Evolutionary conservation across 1,139 yeast genomes (phyloP), one percentile per base, ranked within the genome.

Genomic region (Wickerhamomyces sp.): DNA sequence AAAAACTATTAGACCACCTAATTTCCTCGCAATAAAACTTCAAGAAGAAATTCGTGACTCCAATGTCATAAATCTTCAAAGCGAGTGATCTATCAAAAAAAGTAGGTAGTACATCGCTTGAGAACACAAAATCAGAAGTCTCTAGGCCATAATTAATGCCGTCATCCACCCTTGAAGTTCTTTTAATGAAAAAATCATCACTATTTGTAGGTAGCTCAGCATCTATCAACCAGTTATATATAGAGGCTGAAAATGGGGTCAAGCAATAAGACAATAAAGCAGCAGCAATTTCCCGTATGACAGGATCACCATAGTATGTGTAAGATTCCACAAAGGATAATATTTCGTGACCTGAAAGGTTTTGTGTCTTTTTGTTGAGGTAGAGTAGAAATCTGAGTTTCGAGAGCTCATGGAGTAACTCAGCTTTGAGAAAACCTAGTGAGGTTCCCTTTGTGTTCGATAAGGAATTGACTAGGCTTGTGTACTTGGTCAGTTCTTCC

Each of bases 11-110:
- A 14, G 78, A 70, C 84, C 87, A 84, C 33, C 71, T 73, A 27
- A 74, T 63, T 53, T 84, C 90, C 11, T 70, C 69, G 52, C 97
- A 86, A 42, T 78, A 77, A 34, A 71, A 71, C 40, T 81, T 78
- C 39, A 93, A 66, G 59, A 84, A 91, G 36, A 80, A 74, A n/a
- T 84, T 68, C 14, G 88, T 78, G 53, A 85, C 82, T 1, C 99
- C 99, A 27, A 86, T 81, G 47, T 88, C 87, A 54, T 75, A 84
- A 10, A 86, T 76, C 52, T 77, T 75, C 27, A 67, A 61, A 2
- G 88, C 81, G 1, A 76, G 64, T 14, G 66, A 65, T 7, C 60
- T 56, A 1, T 75, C 61, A 45, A 85, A 67, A 57, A 84, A 87
- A 9, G 64, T 60, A 0, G 97, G 97, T 1, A 84, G 71, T 51